These are phyloP conservation scores for Cylindrotheca fusiformis DNA, from an alignment of 108 stramenopile genomes.

Conservation along the genomic window DNA sequence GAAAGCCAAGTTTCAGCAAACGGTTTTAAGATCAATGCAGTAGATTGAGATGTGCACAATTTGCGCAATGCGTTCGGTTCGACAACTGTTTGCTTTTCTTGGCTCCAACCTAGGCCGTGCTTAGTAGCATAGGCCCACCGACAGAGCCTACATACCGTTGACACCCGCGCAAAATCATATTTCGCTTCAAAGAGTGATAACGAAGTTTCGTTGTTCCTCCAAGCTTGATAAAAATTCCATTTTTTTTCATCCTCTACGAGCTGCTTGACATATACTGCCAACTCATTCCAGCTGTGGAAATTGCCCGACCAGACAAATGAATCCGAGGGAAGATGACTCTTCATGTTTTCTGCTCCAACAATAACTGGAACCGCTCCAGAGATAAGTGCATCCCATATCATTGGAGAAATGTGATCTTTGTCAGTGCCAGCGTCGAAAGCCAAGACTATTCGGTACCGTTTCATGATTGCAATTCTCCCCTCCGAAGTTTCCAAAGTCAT, in stretches of 20 bases:
- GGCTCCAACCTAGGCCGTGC: constrained; percentile 70
- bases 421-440: constrained; percentile 50
- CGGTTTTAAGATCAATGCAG: constrained; percentile 32
- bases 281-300: constrained; percentile 36
- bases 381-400: constrained; percentile 58
- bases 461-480: constrained; percentile 43
- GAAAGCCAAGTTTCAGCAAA: constrained; percentile 50
- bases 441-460: constrained; percentile 59
- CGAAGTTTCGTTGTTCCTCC: constrained; percentile 45
- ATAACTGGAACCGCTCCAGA: constrained; percentile 69
- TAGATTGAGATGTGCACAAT: constrained; percentile 31
- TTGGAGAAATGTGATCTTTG: constrained; percentile 72
- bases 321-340: constrained; percentile 42
- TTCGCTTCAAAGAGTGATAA: constrained; percentile 33
- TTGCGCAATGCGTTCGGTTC: constrained; percentile 30
- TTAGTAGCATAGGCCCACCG: constrained; percentile 68
- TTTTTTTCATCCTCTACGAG: constrained; percentile 42
- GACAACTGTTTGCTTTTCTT: constrained; percentile 43
- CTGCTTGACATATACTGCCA: constrained; percentile 37
- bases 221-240: constrained; percentile 67
- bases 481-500: constrained; percentile 21
- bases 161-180: constrained; percentile 38
- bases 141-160: constrained; percentile 52
- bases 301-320: constrained; percentile 46
- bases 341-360: constrained; percentile 62